Evolutionary conservation across 164 flowering plant genomes (phyloP).

Genomic region (Saururus chinensis): DNA sequence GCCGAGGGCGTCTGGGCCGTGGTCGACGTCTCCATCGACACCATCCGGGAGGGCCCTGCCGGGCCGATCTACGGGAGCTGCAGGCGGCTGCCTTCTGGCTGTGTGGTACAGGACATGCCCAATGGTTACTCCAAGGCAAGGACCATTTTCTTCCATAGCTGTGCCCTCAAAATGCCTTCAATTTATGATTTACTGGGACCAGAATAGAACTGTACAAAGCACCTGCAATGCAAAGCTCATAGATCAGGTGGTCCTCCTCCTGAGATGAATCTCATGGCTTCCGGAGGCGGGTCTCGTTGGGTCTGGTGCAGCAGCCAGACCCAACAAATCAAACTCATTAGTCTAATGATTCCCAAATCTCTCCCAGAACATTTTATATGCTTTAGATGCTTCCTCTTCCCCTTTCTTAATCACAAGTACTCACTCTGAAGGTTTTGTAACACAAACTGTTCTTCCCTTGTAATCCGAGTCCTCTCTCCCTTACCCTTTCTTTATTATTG

Average conservation of each 20-base stretch:
- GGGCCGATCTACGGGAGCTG: constrained; percentile 34
- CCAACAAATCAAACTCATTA: background rate
- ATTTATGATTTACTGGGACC: background rate
- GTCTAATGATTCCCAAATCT: background rate
- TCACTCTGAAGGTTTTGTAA: background rate
- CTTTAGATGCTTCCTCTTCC: constrained; percentile 33
- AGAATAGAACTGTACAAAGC: background rate
- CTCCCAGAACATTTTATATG: background rate
- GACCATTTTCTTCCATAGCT: background rate
- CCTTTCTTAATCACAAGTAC: background rate
- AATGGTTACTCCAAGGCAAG: constrained; percentile 93
- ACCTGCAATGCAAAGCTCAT: no score
- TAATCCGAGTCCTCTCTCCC: background rate
- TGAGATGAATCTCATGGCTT: no score
- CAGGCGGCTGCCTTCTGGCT: constrained; percentile 93
- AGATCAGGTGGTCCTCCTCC: no score
- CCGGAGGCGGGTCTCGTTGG: no score
- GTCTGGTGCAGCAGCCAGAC: no score
- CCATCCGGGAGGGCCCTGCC: constrained; percentile 44
- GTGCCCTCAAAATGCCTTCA: background rate
- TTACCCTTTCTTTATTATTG: background rate
- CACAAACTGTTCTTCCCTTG: no score
- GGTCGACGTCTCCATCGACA: constrained; percentile 82
- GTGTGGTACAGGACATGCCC: constrained; percentile 94
- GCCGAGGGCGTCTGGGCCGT: constrained; percentile 99